phyloP scores from a whole-genome alignment of 116 monocot genomes.

The Phalaenopsis hybrid region DNA sequence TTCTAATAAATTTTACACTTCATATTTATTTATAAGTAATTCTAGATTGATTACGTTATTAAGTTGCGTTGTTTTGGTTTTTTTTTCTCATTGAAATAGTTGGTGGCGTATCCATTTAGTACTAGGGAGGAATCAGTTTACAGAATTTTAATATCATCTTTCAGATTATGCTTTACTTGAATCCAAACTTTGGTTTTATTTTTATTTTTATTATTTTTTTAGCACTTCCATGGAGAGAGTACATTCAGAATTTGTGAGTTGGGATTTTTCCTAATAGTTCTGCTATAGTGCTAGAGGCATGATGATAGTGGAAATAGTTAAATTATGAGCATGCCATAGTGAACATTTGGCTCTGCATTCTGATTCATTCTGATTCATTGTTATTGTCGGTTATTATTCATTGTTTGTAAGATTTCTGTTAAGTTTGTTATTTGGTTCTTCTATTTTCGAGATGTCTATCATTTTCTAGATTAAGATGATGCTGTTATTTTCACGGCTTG shows the following conservation, averaged over 20 bases:
- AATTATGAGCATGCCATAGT: not conserved
- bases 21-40: not conserved
- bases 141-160: not conserved
- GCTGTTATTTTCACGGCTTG: conserved; percentile 2
- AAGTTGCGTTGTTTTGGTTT: not conserved
- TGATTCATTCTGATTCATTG: not conserved
- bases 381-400: not conserved
- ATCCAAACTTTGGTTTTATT: not conserved
- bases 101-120: not conserved
- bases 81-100: not conserved
- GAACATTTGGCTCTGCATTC: not conserved
- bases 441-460: not conserved
- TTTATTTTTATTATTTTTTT: too few relatives aligned
- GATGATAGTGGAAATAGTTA: not conserved
- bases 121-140: too few relatives aligned
- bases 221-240: too few relatives aligned
- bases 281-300: not conserved
- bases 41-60: conserved; percentile 2
- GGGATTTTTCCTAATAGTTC: not conserved
- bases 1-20: not conserved
- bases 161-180: not conserved
- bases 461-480: not conserved
- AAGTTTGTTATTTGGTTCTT: not conserved
- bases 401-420: not conserved
- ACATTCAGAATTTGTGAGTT: not conserved